Evolutionary conservation across 768 basidiomycete genomes (phyloP), one percentile per base, ranked within the genome.

Genomic region (Suillus subalutaceus): DNA sequence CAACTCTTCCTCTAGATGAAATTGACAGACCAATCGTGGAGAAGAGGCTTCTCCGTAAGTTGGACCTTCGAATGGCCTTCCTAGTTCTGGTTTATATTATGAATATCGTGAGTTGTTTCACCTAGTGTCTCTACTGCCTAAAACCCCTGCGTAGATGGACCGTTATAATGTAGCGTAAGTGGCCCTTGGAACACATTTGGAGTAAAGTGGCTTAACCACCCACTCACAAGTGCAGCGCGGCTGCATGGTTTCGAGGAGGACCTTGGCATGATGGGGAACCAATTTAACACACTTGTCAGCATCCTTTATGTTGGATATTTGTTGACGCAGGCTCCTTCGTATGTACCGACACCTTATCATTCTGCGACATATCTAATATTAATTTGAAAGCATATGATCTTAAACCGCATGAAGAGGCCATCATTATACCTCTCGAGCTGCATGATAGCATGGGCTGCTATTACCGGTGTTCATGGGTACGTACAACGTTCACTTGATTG

Each of bases 301-400:
- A 84, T 90, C 65, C 80, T 90, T 60, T 90, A 88, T 69, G 82
- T 89, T 46, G 89, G 89, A 26, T 92, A 91, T 71, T 87, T 88
- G 63, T 75, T 90, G 35, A 91, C 89, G 87, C 90, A 92, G 72
- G 83, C 90, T 61, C 90, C 90, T 20, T 89, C 88, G 86, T 89
- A 67, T 71, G 87, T 76, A 69, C 46, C 13, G 52, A 15, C 37
- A n/a, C 41, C 13, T 32, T 52, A 18, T 35, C 32, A 0, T 52
- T 10, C 23, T 58, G 44, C 6, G 40, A 7, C 9, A 32, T 43
- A 37, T 52, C 43, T 63, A n/a, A 66, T 26, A 26, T 26, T 16
- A 35, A 20, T 44, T 23, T 35, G 30, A 8, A 69, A 92, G 90
- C 23, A 90, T 70, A 87, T 89, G 82, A 84, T 89, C 62, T 74